Base-by-base conservation (phyloP, 805 yeast species). In the Scheffersomyces ergatensis region DNA sequence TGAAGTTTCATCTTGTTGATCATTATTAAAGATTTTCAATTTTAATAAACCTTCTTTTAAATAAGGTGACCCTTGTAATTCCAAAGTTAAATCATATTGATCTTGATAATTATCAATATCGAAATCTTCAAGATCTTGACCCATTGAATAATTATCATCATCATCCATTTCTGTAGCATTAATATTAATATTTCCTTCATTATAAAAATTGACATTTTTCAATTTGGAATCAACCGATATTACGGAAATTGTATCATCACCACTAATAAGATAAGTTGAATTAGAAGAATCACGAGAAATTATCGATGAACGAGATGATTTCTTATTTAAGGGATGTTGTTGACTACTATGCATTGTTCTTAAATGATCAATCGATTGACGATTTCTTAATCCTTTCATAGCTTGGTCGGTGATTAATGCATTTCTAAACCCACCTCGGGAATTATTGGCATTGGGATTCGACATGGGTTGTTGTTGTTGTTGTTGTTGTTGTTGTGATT, bases 51-150 rank as follows among this genome's bases (percentile, higher is more conserved):
- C 92, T 61, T 85, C 92, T 54, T 85, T 82, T 42, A 82, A 72
- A 79, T 87, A 85, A 1, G 93, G 92, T 0, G 90, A 80, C 1
- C 92, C 92, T 38, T 74, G 73, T 34, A 80, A 65, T 52, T 82
- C 89, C 42, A 83, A 65, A 29, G 76, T 77, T 47, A 77, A 70
- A 57, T 83, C 89, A 43, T 71, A 74, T 24, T 72, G 72, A 47
- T 67, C 76, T 48, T 70, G 74, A 51, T 60, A 70, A 40, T 68
- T 67, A 31, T 62, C 60, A 13, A 64, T 62, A 45, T 67, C 58
- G 37, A 70, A 70, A 40, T 65, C 57, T 36, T 69, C 72, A 9
- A 44, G 58, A 8, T 15, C 32, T 6, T 6, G 7, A 14, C 7
- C 13, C 7, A 13, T 5, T 6, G 6, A 5, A 13, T 29, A 38